A percentile compares a stretch with the other conserved stretches of the same genome.
phyloP scores from a whole-genome alignment of 371 early-diverging fungal species.

The Nematocida sp. region DNA sequence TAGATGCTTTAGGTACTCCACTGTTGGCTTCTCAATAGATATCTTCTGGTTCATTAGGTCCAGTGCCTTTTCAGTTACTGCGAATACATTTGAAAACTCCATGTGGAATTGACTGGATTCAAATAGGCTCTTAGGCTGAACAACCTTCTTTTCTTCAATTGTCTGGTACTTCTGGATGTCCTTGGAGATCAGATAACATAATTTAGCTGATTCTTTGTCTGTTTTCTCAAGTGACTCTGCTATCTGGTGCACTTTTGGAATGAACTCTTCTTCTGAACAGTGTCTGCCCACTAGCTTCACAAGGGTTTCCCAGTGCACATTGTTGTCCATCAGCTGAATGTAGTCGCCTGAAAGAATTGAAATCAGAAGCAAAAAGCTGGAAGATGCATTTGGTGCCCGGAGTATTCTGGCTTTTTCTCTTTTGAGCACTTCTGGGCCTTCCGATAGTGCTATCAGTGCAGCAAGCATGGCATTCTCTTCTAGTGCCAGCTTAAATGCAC shows the following conservation, averaged over 20 bases:
- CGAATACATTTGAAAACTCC: conserved; percentile 17
- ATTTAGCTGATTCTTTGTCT: conserved; percentile 7
- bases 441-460: conserved; percentile 37
- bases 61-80: conserved; percentile 15
- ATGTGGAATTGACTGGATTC: conserved; percentile 16
- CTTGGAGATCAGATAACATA: conserved; percentile 36
- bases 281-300: conserved; percentile 44
- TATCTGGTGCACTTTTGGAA: conserved; percentile 22
- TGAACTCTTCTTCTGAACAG: conserved; percentile 46
- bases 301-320: conserved; percentile 42
- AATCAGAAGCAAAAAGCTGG: conserved; percentile 25
- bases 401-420: conserved; percentile 39
- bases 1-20: conserved; percentile 36
- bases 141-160: conserved; percentile 19
- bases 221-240: conserved; percentile 33
- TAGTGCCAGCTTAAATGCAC: conserved; percentile 39
- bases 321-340: conserved; percentile 26
- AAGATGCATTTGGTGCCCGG: conserved; percentile 38
- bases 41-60: conserved; percentile 18
- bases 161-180: conserved; percentile 49
- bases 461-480: conserved; percentile 27
- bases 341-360: conserved; percentile 40
- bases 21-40: background rate
- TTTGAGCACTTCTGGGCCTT: conserved; percentile 26
- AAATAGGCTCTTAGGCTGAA: conserved; percentile 3